phyloP scores from a whole-genome alignment of 306 rosid genomes.

The Casuarina cunninghamiana region DNA sequence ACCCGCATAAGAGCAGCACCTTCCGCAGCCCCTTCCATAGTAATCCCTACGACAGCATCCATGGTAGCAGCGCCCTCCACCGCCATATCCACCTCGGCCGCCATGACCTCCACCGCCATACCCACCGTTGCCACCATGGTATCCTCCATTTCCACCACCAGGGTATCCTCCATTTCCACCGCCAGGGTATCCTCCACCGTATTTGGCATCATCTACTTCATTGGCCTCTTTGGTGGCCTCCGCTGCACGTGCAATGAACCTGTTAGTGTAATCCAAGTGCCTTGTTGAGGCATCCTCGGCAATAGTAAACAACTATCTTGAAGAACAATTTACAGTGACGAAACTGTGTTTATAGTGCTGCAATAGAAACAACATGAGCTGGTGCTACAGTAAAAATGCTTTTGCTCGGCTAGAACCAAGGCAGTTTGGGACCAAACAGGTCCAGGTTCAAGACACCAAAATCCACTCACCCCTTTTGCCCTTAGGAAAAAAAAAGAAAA shows the following conservation, averaged over 20 bases:
- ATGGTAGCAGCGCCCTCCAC: conserved; percentile 33
- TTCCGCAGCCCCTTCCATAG: conserved; percentile 26
- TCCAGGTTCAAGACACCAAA: too few species aligned
- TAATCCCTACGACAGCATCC: conserved; percentile 43
- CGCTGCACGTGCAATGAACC: conserved; percentile 14
- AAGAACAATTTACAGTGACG: too few species aligned
- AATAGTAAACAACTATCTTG: background rate
- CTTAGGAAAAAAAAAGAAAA: too few species aligned
- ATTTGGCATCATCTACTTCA: conserved; percentile 26
- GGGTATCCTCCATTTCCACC: background rate
- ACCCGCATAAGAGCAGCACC: conserved; percentile 55
- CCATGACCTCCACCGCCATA: conserved; percentile 2
- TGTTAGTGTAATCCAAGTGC: background rate
- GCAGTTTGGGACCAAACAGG: too few species aligned
- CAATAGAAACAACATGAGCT: too few species aligned
- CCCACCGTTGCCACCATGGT: background rate
- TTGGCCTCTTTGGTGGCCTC: conserved; percentile 10
- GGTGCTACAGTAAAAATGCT: too few species aligned
- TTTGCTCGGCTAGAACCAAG: too few species aligned
- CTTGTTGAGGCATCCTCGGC: background rate
- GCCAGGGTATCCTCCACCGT: background rate
- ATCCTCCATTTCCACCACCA: conserved; percentile 8
- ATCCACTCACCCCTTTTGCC: too few species aligned
- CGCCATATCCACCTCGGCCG: background rate
- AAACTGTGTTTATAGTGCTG: too few species aligned